phyloP scores from a whole-genome alignment of 345 rosid species.

The Eucalyptus cloeziana region DNA sequence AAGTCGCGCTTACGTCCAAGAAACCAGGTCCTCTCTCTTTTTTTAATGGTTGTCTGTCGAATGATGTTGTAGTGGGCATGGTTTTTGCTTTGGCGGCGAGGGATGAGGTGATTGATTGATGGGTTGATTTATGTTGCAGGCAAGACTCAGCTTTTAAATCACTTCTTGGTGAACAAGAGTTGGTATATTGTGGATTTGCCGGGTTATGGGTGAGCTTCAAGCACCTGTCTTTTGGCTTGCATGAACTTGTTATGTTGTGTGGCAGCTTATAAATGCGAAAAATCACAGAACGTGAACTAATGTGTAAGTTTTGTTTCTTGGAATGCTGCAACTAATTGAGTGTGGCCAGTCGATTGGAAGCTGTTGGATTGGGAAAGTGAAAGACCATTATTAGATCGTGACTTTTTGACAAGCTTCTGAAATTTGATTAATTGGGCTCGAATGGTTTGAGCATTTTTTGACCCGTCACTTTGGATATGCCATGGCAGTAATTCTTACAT shows the following conservation, averaged over 20 bases:
- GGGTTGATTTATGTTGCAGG: constrained; percentile 17
- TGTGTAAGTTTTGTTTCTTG: neutral
- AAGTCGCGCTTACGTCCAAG: constrained; percentile 95
- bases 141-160: constrained; percentile 93
- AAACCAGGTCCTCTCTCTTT: constrained; percentile 51
- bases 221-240: neutral
- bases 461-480: neutral
- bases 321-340: neutral
- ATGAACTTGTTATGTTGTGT: neutral
- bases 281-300: neutral
- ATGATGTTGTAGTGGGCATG: neutral
- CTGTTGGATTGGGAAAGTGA: neutral
- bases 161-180: constrained; percentile 86
- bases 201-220: constrained; percentile 69
- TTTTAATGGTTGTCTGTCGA: neutral
- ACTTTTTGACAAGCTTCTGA: neutral
- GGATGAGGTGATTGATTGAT: neutral
- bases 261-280: neutral
- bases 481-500: neutral
- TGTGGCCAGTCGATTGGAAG: neutral
- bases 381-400: neutral
- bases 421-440: neutral
- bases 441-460: neutral
- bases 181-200: constrained; percentile 98
- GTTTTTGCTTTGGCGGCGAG: neutral